Base-by-base conservation (phyloP, 163 green algal species). In the Chlamydomonas reinhardtii region DNA sequence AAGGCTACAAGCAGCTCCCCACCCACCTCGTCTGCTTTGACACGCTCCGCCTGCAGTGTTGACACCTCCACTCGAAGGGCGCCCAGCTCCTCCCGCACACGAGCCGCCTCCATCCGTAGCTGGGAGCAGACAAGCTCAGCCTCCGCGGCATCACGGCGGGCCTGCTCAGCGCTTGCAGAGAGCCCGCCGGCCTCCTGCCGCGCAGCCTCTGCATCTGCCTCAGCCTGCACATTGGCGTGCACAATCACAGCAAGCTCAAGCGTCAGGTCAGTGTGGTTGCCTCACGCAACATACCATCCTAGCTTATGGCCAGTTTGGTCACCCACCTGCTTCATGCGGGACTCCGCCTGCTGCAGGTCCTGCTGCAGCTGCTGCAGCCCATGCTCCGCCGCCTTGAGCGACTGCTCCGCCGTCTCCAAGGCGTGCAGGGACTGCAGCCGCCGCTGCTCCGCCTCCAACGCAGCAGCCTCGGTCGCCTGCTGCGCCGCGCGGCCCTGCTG, bases 281-380 rank as follows among this genome's bases (percentile, higher is more conserved):
- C 39, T 48, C 39, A 48, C 5, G 8, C 39, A 48, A 48, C 39
- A 48, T 48, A n/a, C n/a, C 39, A 48, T 48, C 5, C 39, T 5
- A 73, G 56, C 73, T 78, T 52, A 54, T 54, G 43, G 43, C 6
- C 43, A 54, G 8, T 6, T 54, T 11, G n/a, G n/a, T n/a, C n/a
- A n/a, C 86, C 43, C 32, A 94, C 74, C 77, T 89, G 72, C 59
- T 90, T 69, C 20, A 85, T 77, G 0, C 79, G 74, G 66, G 81
- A 73, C 76, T 88, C 69, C 15, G 84, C 61, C 76, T 84, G 76
- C 73, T 88, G 66, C 65, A 84, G 24, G 25, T 12, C 35, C 31
- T 37, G 25, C 76, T 73, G 82, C 82, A 89, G 83, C 70, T 88
- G 77, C 70, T 73, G 29, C 5, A 80, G 62, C 52, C 81, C 71